These are phyloP conservation scores for Linum trigynum DNA, from an alignment of 345 rosid species.

Conservation along the genomic window DNA sequence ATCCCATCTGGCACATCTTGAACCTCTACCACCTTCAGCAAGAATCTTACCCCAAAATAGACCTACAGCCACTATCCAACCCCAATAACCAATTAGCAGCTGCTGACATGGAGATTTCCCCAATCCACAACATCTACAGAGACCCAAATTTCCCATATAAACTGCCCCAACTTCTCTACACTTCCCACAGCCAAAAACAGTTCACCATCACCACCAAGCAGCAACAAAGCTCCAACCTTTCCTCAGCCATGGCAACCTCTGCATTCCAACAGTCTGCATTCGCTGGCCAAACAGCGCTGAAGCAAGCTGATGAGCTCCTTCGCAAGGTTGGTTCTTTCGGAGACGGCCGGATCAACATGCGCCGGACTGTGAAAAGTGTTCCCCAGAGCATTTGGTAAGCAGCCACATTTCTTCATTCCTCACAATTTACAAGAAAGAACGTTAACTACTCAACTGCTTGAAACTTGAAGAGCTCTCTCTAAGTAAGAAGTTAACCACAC, in stretches of 20 bases:
- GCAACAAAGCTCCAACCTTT: neutral
- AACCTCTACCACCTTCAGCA: neutral
- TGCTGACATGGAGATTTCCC: neutral
- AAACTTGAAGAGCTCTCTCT: no score
- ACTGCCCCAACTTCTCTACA: neutral
- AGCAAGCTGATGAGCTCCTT: constrained; percentile 57
- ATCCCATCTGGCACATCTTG: neutral
- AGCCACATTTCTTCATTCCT: neutral
- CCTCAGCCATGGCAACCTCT: constrained; percentile 58
- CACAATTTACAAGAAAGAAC: no score
- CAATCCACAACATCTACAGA: neutral
- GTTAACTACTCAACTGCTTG: no score
- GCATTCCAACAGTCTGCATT: constrained; percentile 78
- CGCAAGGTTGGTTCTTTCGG: constrained; percentile 54
- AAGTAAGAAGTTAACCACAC: no score
- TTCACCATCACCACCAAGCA: neutral
- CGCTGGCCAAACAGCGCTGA: constrained; percentile 64
- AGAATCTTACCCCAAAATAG: no score
- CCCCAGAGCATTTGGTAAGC: constrained; percentile 83
- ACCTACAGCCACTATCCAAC: neutral
- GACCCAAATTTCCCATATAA: neutral
- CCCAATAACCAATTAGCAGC: neutral
- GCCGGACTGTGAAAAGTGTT: constrained; percentile 68
- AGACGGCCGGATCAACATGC: constrained; percentile 65
- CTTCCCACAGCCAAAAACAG: neutral